Percentiles rank a stretch among this genome's conserved stretches.
These are phyloP conservation scores for Naganishia friedmannii DNA, from an alignment of 768 basidiomycete genomes.

Conservation along the genomic window DNA sequence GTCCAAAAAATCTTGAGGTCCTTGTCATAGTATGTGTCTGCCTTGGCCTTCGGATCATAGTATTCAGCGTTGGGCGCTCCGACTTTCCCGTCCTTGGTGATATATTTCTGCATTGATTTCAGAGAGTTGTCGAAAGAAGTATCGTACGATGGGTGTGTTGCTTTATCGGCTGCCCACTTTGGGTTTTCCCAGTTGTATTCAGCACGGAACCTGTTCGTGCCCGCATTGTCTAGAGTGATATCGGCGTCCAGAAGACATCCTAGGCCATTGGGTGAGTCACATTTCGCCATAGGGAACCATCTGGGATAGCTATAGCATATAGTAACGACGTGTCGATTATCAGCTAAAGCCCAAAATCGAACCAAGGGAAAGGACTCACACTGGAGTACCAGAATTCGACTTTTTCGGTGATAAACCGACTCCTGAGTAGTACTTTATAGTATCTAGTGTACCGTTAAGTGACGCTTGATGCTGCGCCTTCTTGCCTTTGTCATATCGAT, in stretches of 20 bases:
- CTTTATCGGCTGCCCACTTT: too few species aligned
- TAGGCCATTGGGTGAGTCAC: background rate
- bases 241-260: background rate
- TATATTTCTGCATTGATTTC: background rate
- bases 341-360: background rate
- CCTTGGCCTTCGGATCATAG: background rate
- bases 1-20: background rate
- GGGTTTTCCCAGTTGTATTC: background rate
- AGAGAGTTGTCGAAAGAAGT: too few species aligned
- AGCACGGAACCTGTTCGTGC: background rate
- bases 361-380: background rate
- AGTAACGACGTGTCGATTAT: too few species aligned
- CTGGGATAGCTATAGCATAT: background rate
- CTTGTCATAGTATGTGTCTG: background rate
- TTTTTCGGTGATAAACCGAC: too few species aligned
- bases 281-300: background rate
- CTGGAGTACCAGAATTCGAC: slow-evolving; percentile 2
- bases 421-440: background rate
- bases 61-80: too few species aligned
- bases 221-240: background rate
- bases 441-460: background rate
- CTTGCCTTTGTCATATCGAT: background rate
- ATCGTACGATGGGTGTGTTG: too few species aligned
- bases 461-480: background rate
- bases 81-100: background rate